Conservation (phyloP, 495 filamentous ascomycete genomes). For the Cercophora scortea region DNA sequence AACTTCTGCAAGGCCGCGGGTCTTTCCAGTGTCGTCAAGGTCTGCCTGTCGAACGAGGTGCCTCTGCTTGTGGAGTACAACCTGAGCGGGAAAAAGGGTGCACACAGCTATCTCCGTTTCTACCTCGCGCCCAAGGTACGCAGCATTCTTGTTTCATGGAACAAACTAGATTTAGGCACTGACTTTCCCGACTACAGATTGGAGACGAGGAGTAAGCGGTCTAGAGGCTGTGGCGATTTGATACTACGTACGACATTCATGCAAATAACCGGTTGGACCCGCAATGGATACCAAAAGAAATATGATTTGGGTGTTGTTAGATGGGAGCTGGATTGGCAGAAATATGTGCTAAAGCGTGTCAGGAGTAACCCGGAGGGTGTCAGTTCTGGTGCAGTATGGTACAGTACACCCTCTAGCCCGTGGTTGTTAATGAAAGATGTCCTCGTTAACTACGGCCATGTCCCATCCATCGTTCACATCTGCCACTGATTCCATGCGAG, state of each 20-base stretch:
- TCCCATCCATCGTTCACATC: too few relatives aligned
- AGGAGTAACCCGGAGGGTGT: too few relatives aligned
- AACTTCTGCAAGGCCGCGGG: slow-evolving; percentile 98
- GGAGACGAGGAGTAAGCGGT: slow-evolving; percentile 76
- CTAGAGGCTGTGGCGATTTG: too few relatives aligned
- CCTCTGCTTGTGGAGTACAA: slow-evolving; percentile 91
- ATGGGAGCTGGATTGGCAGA: not conserved
- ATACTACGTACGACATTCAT: too few relatives aligned
- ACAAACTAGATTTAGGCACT: not conserved
- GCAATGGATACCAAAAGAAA: not conserved
- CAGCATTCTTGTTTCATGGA: slow-evolving; percentile 1
- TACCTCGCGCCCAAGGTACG: slow-evolving; percentile 95
- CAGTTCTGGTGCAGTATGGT: too few relatives aligned
- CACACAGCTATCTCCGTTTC: slow-evolving; percentile 84
- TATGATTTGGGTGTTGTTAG: not conserved
- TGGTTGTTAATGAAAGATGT: too few relatives aligned
- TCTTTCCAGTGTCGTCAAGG: slow-evolving; percentile 72
- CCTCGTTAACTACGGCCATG: too few relatives aligned
- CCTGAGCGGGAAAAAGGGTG: slow-evolving; percentile 41
- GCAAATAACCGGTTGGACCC: not conserved
- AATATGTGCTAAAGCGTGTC: too few relatives aligned
- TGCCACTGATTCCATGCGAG: too few relatives aligned
- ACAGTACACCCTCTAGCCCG: too few relatives aligned
- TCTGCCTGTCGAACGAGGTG: slow-evolving; percentile 93
- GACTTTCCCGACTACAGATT: slow-evolving; percentile 47